Evolutionary conservation across 2,329 filamentous ascomycete genomes (phyloP).

Genomic region (Penicillium sp.): DNA sequence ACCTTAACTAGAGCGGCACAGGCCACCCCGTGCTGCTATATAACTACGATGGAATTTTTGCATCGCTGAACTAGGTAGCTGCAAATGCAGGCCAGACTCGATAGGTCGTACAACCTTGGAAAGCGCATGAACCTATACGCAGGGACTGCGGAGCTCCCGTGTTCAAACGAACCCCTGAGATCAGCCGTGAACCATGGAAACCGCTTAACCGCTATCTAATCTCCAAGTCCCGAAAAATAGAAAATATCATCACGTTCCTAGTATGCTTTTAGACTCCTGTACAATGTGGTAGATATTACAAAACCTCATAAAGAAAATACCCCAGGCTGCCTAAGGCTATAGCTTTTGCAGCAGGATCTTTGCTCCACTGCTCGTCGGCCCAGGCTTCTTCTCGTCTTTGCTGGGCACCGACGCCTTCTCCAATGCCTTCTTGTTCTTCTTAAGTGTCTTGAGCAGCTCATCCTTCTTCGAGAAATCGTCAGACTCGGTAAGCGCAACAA

Average conservation of each 20-base stretch:
- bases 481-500: conserved; percentile 74
- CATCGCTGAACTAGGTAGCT: not conserved
- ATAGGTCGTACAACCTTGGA: not conserved
- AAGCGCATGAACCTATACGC: not conserved
- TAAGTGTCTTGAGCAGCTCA: conserved; percentile 64
- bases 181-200: conserved; percentile 8
- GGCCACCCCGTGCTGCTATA: not conserved
- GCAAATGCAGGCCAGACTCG: not conserved
- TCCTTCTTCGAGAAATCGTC: conserved; percentile 62
- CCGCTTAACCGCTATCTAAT: conserved; percentile 3
- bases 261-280: conserved; percentile 4
- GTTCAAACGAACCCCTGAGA: conserved; percentile 21
- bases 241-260: conserved; percentile 1
- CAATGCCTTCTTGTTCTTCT: conserved; percentile 66
- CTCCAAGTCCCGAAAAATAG: not conserved
- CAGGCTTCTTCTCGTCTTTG: conserved; percentile 40
- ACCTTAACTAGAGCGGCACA: not conserved
- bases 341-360: conserved; percentile 38
- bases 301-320: not conserved
- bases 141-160: not conserved
- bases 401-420: conserved; percentile 56
- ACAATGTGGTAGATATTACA: conserved; percentile 4
- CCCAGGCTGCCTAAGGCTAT: conserved; percentile 6
- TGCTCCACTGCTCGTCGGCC: conserved; percentile 45
- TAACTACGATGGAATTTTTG: not conserved